Base-by-base conservation (phyloP, 116 monocot species). In the Iris pallida region DNA sequence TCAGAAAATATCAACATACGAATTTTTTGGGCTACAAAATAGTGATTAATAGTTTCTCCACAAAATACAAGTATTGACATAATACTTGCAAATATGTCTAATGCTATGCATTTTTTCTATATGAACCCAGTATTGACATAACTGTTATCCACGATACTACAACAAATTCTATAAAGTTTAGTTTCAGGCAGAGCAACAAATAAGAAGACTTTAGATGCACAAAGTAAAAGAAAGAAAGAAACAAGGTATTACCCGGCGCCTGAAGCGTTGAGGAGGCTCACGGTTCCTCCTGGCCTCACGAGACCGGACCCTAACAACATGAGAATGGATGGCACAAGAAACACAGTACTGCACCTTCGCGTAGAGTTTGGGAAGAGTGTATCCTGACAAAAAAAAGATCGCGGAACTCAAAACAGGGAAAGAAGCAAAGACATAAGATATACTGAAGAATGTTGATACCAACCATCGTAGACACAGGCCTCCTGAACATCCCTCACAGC, bases 241-340 rank as follows among this genome's bases (percentile, higher is more conserved):
- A 9, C 19, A 40, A 40, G 43, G 12, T 40, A 41, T 8, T 88
- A 91, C 91, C 85, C 82, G 68, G 76, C 85, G 91, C 45, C 85
- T 77, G 80, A 91, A 91, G 19, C 85, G 79, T 73, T 87, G 88
- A 20, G 91, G 91, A 0, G 88, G 91, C 72, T 85, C 91, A 18
- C 87, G 88, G 75, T 75, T 85, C 71, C 88, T 84, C 78, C 93
- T 89, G 63, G 62, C 64, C 11, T 69, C 74, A 57, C 84, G 75
- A 15, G 87, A 94, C 41, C 94, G 47, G 16, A 94, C 94, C 73
- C 87, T 82, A 5, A 94, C 87, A 11, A 90, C 89, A 54, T 93
- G 86, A 7, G 89, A 84, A 66, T 89, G 93, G 54, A 93, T 93
- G 17, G 93, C 86, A 53, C 89, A 86, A 17, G 86, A 93, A 14